Percentiles rank a stretch among this genome's conserved stretches.
Conservation (phyloP, 2,329 filamentous ascomycete species). For the Penicillium sp. region DNA sequence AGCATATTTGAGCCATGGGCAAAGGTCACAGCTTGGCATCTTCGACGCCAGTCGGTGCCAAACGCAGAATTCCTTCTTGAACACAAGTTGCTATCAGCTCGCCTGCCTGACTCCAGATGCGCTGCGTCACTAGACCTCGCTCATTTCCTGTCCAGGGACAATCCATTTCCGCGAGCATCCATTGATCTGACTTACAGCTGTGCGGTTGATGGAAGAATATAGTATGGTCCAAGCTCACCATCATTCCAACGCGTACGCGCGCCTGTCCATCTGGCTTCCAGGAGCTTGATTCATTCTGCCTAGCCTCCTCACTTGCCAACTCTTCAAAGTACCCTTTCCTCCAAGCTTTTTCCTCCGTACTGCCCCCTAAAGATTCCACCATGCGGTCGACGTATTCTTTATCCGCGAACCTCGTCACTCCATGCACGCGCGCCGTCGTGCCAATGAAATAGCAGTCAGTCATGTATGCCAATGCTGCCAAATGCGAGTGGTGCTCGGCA, state of each 20-base stretch:
- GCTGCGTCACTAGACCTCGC: slow-evolving; percentile 3
- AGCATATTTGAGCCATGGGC: too few relatives aligned
- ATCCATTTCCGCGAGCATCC: slow-evolving; percentile 4
- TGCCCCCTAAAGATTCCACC: too few relatives aligned
- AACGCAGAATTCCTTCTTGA: not conserved
- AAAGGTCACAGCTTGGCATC: too few relatives aligned
- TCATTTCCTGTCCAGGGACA: slow-evolving; percentile 3
- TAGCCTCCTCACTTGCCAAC: too few relatives aligned
- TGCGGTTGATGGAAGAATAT: slow-evolving; percentile 8
- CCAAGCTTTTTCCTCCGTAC: too few relatives aligned
- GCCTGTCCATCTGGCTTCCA: too few relatives aligned
- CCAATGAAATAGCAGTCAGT: slow-evolving; percentile 16
- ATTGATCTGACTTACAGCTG: not conserved
- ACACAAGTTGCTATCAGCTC: slow-evolving; percentile 4
- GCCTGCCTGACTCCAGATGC: not conserved
- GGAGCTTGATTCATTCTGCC: too few relatives aligned
- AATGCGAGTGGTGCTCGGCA: not conserved
- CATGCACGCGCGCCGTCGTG: slow-evolving; percentile 5
- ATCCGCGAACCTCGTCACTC: not conserved
- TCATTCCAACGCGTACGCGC: not conserved
- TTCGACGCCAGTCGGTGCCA: too few relatives aligned
- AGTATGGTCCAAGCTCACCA: slow-evolving; percentile 9
- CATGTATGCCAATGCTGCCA: slow-evolving; percentile 14
- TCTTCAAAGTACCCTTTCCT: too few relatives aligned
- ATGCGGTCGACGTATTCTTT: too few relatives aligned